These are phyloP conservation scores for Mortierella claussenii DNA, from an alignment of 192 early-diverging fungal genomes.

Conservation along the genomic window DNA sequence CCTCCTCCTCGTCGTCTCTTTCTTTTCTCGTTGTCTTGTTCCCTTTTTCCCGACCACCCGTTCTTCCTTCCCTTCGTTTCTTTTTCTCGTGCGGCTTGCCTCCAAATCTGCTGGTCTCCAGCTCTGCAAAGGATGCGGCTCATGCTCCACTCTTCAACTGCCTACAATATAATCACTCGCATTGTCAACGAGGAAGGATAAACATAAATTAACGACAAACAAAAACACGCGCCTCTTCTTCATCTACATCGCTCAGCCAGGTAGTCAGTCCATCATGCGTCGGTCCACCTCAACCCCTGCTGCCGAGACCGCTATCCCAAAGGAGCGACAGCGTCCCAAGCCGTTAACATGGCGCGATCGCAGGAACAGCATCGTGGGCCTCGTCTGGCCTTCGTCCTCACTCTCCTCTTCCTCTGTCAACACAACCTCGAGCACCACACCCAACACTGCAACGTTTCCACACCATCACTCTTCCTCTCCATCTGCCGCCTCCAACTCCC, in stretches of 20 bases:
- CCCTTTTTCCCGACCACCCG: background rate
- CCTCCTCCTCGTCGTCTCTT: background rate
- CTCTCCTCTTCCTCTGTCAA: constrained; percentile 31
- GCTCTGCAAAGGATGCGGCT: no score
- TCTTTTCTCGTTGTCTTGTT: background rate
- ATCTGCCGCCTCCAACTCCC: no score
- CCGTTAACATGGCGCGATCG: constrained; percentile 48
- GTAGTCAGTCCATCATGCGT: constrained; percentile 20
- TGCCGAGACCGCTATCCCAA: constrained; percentile 4
- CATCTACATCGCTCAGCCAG: background rate
- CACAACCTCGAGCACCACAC: constrained; percentile 34
- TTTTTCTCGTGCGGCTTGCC: no score
- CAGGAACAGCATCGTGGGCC: constrained; percentile 41
- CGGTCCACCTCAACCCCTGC: constrained; percentile 29
- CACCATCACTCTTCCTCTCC: no score
- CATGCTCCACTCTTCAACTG: no score
- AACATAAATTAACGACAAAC: no score
- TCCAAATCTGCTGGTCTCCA: no score
- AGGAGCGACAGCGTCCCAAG: constrained; percentile 27
- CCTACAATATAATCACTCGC: no score
- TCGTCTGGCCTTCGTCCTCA: constrained; percentile 45
- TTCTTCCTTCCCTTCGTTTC: background rate
- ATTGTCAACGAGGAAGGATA: no score
- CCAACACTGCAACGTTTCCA: constrained; percentile 27
- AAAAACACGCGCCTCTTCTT: no score